These are phyloP conservation scores for Mortierella sp. DNA, from an alignment of 371 early-diverging fungal genomes.

Conservation along the genomic window DNA sequence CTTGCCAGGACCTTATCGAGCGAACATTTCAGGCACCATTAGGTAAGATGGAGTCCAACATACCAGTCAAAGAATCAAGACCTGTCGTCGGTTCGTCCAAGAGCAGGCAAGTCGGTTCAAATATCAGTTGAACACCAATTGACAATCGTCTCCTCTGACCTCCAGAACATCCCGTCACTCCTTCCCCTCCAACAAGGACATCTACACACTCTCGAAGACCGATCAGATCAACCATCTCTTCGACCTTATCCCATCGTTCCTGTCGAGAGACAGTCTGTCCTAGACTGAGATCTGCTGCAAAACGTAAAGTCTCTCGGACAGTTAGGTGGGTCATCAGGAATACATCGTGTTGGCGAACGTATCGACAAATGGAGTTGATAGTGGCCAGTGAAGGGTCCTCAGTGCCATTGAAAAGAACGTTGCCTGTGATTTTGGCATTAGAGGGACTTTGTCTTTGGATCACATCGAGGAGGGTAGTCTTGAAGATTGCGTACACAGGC, in stretches of 20 bases:
- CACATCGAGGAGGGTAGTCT: constrained; percentile 58
- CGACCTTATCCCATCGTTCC: not conserved
- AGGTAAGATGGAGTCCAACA: too few species aligned
- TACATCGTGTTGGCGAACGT: constrained; percentile 59
- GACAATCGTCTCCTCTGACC: constrained; percentile 67
- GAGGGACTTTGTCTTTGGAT: constrained; percentile 5
- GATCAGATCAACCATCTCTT: not conserved
- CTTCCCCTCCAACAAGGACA: not conserved
- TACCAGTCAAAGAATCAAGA: constrained; percentile 57
- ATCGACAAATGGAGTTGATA: constrained; percentile 14
- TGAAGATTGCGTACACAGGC: too few species aligned
- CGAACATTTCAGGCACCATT: not conserved
- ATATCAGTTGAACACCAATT: constrained; percentile 71
- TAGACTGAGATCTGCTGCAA: constrained; percentile 22
- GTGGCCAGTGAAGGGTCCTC: not conserved
- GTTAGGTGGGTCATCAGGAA: constrained; percentile 45
- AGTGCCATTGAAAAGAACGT: not conserved
- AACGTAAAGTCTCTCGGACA: constrained; percentile 46
- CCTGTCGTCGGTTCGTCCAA: constrained; percentile 55
- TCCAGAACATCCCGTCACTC: constrained; percentile 5
- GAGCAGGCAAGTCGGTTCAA: constrained; percentile 59
- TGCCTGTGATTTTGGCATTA: not conserved
- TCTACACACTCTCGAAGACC: not conserved
- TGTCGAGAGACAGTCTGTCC: too few species aligned
- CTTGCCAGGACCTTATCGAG: too few species aligned